Evolutionary conservation across 768 basidiomycete species (phyloP).

Genomic region (Neoboletus subvelutipes): DNA sequence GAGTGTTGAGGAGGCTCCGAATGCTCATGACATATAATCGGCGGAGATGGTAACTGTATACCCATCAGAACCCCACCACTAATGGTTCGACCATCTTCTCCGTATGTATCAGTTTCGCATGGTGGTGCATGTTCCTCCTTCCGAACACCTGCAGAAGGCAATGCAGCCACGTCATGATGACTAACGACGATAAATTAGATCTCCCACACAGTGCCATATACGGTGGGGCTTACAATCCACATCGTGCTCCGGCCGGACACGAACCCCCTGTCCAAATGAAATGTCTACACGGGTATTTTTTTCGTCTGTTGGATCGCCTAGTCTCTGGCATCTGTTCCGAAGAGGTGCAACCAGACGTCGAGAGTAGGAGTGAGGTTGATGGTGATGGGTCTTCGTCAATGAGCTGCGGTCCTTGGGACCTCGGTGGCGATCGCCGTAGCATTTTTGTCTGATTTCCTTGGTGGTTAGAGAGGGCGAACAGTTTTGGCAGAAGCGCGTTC

Average conservation of each 20-base stretch:
- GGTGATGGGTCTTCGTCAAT: conserved; percentile 24
- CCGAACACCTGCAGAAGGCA: conserved; percentile 20
- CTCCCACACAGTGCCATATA: not conserved
- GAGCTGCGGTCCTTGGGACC: conserved; percentile 6
- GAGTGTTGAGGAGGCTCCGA: conserved; percentile 29
- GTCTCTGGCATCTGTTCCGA: conserved; percentile 6
- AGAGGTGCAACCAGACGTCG: conserved; percentile 20
- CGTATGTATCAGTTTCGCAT: conserved; percentile 4
- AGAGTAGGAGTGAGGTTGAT: conserved; percentile 23
- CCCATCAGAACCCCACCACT: conserved; percentile 26
- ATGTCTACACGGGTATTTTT: conserved; percentile 41
- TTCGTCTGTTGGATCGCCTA: conserved; percentile 10
- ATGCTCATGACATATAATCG: not conserved
- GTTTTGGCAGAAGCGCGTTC: conserved; percentile 19
- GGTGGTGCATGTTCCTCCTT: conserved; percentile 7
- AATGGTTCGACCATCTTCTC: conserved; percentile 22
- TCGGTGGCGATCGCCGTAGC: conserved; percentile 2
- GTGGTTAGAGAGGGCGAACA: conserved; percentile 10
- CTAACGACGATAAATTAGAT: conserved; percentile 7
- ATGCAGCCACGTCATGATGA: conserved; percentile 22
- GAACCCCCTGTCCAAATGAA: conserved; percentile 42
- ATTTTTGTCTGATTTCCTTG: conserved; percentile 1
- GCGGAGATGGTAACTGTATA: conserved; percentile 14
- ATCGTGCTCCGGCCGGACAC: conserved; percentile 43
- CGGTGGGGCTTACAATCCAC: conserved; percentile 39